These are phyloP conservation scores for Ramaria sp. DNA, from an alignment of 768 basidiomycete species.

Conservation along the genomic window DNA sequence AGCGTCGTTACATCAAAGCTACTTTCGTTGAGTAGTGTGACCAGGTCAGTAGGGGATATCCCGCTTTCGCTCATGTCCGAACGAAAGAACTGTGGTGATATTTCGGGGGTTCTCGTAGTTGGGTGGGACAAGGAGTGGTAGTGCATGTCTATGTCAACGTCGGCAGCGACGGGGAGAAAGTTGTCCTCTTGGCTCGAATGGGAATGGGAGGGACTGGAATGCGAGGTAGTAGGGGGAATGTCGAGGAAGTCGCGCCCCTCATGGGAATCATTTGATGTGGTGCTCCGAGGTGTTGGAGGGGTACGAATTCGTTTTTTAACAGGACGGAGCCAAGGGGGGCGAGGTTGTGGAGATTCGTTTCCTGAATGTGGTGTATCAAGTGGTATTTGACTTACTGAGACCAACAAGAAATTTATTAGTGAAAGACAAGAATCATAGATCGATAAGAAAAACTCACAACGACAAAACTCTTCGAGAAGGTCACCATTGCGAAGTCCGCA, in stretches of 20 bases:
- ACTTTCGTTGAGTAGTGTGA: background rate
- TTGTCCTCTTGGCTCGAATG: background rate
- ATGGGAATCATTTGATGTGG: background rate
- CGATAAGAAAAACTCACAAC: constrained; percentile 41
- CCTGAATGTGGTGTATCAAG: background rate
- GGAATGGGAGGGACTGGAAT: background rate
- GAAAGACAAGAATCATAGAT: background rate
- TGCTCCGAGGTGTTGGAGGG: background rate
- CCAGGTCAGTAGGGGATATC: background rate
- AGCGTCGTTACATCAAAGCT: background rate
- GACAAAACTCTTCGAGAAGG: constrained; percentile 91
- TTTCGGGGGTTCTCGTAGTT: too few species aligned
- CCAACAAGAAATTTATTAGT: background rate
- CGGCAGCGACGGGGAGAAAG: background rate
- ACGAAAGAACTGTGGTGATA: background rate
- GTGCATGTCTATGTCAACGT: background rate
- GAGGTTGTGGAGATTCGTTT: background rate
- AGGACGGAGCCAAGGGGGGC: background rate
- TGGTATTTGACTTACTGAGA: background rate
- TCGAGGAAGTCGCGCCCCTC: background rate
- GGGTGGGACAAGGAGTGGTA: background rate
- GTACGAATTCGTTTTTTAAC: background rate
- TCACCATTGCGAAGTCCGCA: constrained; percentile 88
- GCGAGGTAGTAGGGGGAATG: background rate
- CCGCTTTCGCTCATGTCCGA: background rate